Base-by-base conservation (phyloP, 1,139 yeast genomes). In the Candida sojae region DNA sequence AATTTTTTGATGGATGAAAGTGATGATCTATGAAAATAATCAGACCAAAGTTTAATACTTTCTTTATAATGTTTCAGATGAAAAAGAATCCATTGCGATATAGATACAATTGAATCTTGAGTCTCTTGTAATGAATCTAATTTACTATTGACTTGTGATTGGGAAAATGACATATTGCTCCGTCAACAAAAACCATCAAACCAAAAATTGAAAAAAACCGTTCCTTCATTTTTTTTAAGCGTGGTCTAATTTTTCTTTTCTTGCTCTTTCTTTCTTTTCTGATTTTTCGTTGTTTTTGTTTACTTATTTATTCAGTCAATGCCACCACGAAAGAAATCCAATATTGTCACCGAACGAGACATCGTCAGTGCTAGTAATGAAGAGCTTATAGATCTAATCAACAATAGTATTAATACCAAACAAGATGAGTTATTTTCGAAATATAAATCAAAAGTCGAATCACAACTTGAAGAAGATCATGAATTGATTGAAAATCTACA, bases 61-160 rank as follows among this genome's bases (percentile, higher is more conserved):
- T 79, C 80, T 9, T 66, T 66, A 26, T 86, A 82, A 57, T 86
- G 81, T 46, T 92, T 73, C 56, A 86, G 82, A 63, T 89, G 92
- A 68, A 88, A 88, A 52, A 89, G 69, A 36, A 85, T 85, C 96
- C 96, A 90, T 62, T 88, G 95, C 0, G 96, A 84, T 3, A 89
- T 83, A 6, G 90, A 79, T 30, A 88, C 93, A 57, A 89, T 89
- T 9, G 92, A 82, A 52, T 88, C 95, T 61, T 87, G 96, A 0
- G 96, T 84, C 55, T 87, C 96, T 58, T 83, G 86, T 42, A 89
- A 72, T 8, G 77, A 66, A 6, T 76, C 73, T 43, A 90, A 73
- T 65, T 87, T 88, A 53, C 80, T 73, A 43, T 62, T 62, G 48
- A 87, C 80, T 35, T 70, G 74, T 39, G 79, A 84, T 46, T 77